Conservation (phyloP, 139 green algal species). For the Picochlorum costavermella region DNA sequence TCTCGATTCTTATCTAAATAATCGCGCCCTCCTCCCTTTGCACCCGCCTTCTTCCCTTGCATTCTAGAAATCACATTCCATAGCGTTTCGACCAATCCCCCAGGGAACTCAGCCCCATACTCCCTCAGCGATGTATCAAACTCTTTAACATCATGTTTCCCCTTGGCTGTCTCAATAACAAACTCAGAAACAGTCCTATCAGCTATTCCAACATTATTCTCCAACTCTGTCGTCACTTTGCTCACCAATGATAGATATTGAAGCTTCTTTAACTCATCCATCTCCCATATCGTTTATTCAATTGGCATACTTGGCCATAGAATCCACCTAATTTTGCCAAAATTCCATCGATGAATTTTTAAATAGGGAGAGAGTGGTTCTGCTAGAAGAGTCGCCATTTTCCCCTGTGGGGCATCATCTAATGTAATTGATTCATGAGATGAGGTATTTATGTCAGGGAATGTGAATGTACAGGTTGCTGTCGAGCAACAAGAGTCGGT, state of each 20-base stretch:
- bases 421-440: no score
- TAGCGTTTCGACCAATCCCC: conserved; percentile 73
- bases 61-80: conserved; percentile 78
- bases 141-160: conserved; percentile 36
- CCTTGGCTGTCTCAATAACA: conserved; percentile 75
- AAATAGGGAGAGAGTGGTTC: no score
- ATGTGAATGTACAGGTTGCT: no score
- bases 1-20: neutral
- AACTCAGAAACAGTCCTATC: conserved; percentile 96
- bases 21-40: neutral
- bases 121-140: conserved; percentile 51
- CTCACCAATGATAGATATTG: conserved; percentile 83
- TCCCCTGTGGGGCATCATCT: no score
- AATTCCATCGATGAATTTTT: no score
- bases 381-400: no score
- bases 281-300: neutral
- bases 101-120: conserved; percentile 72
- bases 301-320: no score
- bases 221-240: conserved; percentile 90
- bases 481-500: no score
- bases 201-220: conserved; percentile 85
- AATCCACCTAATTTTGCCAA: no score
- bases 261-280: conserved; percentile 66
- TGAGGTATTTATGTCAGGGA: no score
- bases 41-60: conserved; percentile 8